Evolutionary conservation across 208 protist genomes (phyloP), one percentile per base, ranked within the genome.

Genomic region (Leishmania tarentolae): DNA sequence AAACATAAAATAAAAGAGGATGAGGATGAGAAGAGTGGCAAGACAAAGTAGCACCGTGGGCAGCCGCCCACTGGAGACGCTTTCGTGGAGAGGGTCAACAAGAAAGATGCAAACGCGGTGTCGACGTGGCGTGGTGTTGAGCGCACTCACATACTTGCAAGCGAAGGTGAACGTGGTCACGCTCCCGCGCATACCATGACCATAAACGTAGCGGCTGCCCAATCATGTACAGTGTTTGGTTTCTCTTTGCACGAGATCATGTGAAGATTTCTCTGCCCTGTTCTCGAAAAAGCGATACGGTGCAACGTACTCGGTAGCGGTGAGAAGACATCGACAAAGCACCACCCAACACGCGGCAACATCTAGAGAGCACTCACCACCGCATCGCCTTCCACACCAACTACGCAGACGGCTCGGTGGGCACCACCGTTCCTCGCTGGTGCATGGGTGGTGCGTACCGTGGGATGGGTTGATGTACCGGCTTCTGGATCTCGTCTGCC

Each of bases 361-460:
- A 71, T 35, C 37, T 37, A 37, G 44, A 11, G 37, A 61, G 37
- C 50, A 35, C 31, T 76, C 63, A 57, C 56, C 40, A 57, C 11
- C 17, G 40, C 37, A 47, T 57, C 37, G 53, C 57, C 28, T 42
- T 66, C 68, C 61, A 56, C 59, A 42, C 31, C n/a, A 21, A 46
- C 68, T 46, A 46, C 42, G 35, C 61, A 0, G 66, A 28, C 42
- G 79, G 31, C 13, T 59, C 21, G 8, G 65, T 65, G n/a, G 81
- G 78, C 31, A 84, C 79, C 15, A 88, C 59, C 28, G 73, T 73
- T 15, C 85, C 90, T 28, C 56, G 72, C 31, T 88, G 82, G 74
- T 97, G 94, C 88, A 97, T 91, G 2, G 94, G 92, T 56, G 94
- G 87, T 17, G 85, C 88, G 76, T 97, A 97, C n/a, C 92, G 88